A percentile compares a stretch with the other conserved stretches of the same genome.
phyloP scores from a whole-genome alignment of 2,329 filamentous ascomycete genomes.

The Xylariaceae sp. region DNA sequence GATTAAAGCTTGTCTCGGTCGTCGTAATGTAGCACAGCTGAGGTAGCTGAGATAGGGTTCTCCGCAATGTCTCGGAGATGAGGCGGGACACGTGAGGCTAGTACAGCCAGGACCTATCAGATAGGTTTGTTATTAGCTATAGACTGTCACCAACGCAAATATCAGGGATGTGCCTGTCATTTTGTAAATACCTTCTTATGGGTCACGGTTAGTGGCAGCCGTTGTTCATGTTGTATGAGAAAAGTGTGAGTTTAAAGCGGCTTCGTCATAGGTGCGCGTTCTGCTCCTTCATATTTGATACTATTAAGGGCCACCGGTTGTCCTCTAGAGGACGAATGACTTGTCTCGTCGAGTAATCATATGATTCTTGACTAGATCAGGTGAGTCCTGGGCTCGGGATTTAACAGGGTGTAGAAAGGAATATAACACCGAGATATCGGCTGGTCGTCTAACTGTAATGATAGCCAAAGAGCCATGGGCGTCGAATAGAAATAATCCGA shows the following conservation, averaged over 20 bases:
- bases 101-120: background rate
- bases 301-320: background rate
- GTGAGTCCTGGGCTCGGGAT: background rate
- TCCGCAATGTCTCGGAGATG: background rate
- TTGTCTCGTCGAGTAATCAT: conserved; percentile 1
- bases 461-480: conserved; percentile 2
- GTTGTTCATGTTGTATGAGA: background rate
- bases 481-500: conserved; percentile 16
- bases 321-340: background rate
- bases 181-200: background rate
- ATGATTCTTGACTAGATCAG: background rate
- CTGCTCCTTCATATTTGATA: background rate
- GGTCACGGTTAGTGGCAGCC: background rate
- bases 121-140: background rate
- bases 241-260: background rate
- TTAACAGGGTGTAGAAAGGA: background rate
- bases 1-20: too few species aligned
- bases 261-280: background rate
- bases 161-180: background rate
- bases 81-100: background rate
- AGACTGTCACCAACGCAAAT: background rate
- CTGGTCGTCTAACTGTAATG: background rate
- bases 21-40: too few species aligned
- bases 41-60: too few species aligned
- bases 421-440: conserved; percentile 9